Conservation (phyloP, 352 stramenopile genomes). For the Peronospora destructor region DNA sequence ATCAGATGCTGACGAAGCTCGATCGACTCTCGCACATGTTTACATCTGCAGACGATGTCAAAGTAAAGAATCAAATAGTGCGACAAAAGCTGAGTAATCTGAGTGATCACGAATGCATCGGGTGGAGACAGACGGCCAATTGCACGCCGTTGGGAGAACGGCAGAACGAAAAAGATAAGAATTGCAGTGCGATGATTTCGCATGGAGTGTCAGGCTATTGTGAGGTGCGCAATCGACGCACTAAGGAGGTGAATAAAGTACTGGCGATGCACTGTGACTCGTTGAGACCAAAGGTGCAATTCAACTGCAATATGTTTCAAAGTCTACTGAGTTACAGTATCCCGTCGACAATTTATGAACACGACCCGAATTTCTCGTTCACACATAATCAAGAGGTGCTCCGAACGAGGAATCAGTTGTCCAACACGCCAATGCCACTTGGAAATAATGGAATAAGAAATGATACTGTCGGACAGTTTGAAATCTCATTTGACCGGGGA, state of each 20-base stretch:
- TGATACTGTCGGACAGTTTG: conserved; percentile 22
- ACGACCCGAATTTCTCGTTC: conserved; percentile 42
- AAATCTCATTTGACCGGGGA: conserved; percentile 34
- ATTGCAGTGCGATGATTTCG: conserved; percentile 32
- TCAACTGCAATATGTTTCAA: conserved; percentile 53
- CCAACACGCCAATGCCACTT: conserved; percentile 21
- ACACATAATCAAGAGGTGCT: conserved; percentile 22
- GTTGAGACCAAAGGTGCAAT: conserved; percentile 31
- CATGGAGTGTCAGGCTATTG: conserved; percentile 51
- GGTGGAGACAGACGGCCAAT: conserved; percentile 45
- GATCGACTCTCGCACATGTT: conserved; percentile 37
- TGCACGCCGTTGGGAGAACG: conserved; percentile 37
- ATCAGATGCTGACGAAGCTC: conserved; percentile 39
- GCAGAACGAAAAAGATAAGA: conserved; percentile 35
- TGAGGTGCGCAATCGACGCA: conserved; percentile 41
- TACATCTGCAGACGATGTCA: conserved; percentile 21
- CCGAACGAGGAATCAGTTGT: conserved; percentile 20
- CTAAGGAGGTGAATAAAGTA: conserved; percentile 33
- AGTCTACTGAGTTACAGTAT: conserved; percentile 50
- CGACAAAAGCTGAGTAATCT: conserved; percentile 27
- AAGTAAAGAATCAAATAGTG: conserved; percentile 19
- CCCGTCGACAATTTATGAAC: conserved; percentile 44
- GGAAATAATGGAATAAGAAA: conserved; percentile 24
- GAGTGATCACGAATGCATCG: conserved; percentile 50
- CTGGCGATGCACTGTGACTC: conserved; percentile 65